These are phyloP conservation scores for Centella asiatica DNA, from an alignment of 129 eudicot species.

Conservation along the genomic window DNA sequence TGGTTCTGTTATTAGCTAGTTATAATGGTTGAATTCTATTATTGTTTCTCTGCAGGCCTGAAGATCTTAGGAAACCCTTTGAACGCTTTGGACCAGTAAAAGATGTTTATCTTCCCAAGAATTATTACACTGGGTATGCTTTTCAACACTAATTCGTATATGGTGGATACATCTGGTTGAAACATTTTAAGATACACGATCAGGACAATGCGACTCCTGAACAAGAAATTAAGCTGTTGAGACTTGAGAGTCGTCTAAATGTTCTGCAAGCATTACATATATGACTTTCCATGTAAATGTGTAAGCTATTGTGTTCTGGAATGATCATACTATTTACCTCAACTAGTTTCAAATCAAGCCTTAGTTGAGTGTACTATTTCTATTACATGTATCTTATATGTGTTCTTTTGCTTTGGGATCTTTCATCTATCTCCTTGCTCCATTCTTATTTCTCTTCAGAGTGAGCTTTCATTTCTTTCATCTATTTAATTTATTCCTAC, in stretches of 20 bases:
- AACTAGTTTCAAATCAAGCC: no score
- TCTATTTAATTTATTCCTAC: no score
- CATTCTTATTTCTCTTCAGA: no score
- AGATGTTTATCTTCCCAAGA: conserved; percentile 80
- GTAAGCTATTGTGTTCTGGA: neutral
- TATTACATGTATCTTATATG: no score
- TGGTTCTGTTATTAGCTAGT: neutral
- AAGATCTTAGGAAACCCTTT: conserved; percentile 85
- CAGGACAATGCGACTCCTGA: no score
- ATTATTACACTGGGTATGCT: conserved; percentile 74
- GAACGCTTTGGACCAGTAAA: conserved; percentile 84
- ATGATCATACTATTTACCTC: no score
- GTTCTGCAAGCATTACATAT: neutral
- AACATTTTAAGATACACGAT: neutral
- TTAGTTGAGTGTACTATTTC: no score
- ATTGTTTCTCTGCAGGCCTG: conserved; percentile 61
- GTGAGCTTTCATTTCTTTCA: no score
- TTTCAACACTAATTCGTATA: neutral
- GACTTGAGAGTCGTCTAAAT: no score
- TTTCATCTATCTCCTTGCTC: no score
- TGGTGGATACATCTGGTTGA: neutral
- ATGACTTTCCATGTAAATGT: neutral
- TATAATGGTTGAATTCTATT: neutral
- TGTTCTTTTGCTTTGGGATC: no score
- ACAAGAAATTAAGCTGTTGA: no score